These are phyloP conservation scores for Piper longum DNA, from an alignment of 164 flowering plant species.

Conservation along the genomic window DNA sequence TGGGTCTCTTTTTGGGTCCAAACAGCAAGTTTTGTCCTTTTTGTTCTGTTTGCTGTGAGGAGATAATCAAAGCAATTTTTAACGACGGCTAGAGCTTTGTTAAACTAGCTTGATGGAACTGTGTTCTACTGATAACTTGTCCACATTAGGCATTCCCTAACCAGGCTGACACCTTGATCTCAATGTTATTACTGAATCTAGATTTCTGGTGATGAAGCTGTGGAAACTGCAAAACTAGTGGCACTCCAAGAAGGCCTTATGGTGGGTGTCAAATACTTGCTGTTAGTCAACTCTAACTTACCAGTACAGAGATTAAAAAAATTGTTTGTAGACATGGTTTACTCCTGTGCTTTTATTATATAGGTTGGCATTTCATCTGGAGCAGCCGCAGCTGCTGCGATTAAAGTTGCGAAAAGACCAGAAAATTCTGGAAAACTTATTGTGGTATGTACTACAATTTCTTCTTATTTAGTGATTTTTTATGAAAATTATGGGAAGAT, in stretches of 20 bases:
- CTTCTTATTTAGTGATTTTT: neutral
- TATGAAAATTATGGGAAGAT: neutral
- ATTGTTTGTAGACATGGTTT: neutral
- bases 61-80: no score
- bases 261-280: conserved; percentile 32
- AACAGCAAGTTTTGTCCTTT: no score
- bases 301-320: no score
- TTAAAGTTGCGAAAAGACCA: conserved; percentile 69
- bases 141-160: no score
- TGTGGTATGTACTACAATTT: conserved; percentile 43
- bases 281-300: conserved; percentile 14
- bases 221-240: conserved; percentile 82
- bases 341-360: no score
- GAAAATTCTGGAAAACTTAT: conserved; percentile 97
- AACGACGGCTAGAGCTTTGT: no score
- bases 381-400: conserved; percentile 87
- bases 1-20: no score
- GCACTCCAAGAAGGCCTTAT: conserved; percentile 90
- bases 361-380: conserved; percentile 94
- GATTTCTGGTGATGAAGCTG: conserved; percentile 88
- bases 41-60: no score
- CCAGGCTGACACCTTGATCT: neutral
- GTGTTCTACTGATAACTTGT: no score
- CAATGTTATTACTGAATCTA: conserved; percentile 9
- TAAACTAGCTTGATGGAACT: no score